Evolutionary conservation across 345 rosid species (phyloP).

Genomic region (Eucalyptus curtisii): DNA sequence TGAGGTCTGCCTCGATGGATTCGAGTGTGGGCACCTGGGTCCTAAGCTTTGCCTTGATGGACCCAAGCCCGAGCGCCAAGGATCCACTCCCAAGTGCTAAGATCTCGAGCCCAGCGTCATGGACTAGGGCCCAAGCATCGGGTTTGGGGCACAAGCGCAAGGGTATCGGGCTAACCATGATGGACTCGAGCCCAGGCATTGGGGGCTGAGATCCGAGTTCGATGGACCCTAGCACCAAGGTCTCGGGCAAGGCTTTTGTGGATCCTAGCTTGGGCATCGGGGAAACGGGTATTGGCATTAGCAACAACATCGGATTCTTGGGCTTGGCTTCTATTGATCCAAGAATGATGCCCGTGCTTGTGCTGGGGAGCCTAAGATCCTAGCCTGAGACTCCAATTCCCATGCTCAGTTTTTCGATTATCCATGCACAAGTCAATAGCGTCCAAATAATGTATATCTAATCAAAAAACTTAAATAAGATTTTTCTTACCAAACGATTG

Average conservation of each 20-base stretch:
- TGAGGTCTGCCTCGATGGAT: rapidly evolving
- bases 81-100: rapidly evolving
- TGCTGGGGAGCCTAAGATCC: no score
- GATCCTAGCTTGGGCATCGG: no score
- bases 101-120: no score
- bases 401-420: rapidly evolving
- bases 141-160: rapidly evolving
- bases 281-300: rapidly evolving
- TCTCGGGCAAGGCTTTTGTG: rapidly evolving
- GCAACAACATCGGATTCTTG: rapidly evolving
- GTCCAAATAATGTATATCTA: no score
- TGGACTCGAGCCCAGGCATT: rapidly evolving
- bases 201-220: rapidly evolving
- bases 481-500: no score
- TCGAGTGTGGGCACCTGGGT: rapidly evolving
- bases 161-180: rapidly evolving
- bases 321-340: no score
- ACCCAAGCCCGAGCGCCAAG: rapidly evolving
- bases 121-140: no score
- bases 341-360: rapidly evolving
- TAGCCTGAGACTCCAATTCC: no score
- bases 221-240: no score
- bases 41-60: no score
- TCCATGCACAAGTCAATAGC: no score
- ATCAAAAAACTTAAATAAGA: no score